Base-by-base conservation (phyloP, 768 basidiomycete genomes). In the Chlorophyllum brunneum region DNA sequence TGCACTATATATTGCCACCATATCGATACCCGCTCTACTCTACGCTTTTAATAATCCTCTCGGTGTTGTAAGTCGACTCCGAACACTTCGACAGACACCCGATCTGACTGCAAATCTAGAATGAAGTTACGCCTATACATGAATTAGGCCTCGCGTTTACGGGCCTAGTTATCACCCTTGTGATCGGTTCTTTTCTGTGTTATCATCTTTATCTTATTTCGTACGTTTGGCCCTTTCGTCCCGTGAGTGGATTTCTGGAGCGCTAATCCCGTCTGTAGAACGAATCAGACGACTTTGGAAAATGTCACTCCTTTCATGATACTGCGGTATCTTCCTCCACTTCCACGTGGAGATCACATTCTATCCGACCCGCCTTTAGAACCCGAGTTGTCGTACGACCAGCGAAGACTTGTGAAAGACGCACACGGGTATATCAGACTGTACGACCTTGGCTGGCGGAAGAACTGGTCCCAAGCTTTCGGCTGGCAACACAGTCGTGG, bases 261-360 rank as follows among this genome's bases (percentile, higher is more conserved):
- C 16, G 16, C 29, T 45, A 31, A 45, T 5, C 4, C 37, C 18
- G 27, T 23, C 27, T 48, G 29, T 54, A 91, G 88, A 30, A 90
- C 85, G 23, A 92, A 92, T 63, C 88, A 92, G 69, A 92, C 90
- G n/a, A 92, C 90, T 0, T 56, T 91, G 18, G 90, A 92, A 62
- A 75, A 81, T 51, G 74, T 91, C 33, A 81, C 88, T 0, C 88
- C 88, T 1, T 92, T 87, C 65, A 64, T 86, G 23, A 73, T 92
- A 11, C 73, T 93, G 45, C 81, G 85, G 49, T 69, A 88, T 59
- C 70, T 92, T 23, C 86, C 90, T 27, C 77, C 78, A 3, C 70
- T 87, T 9, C 83, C 83, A 29, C 66, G 59, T 0, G 65, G 70
- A n/a, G 71, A 69, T 15, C 77, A 73, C 57, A 68, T 66, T 26